Evolutionary conservation across 2,329 filamentous ascomycete genomes (phyloP), one percentile per base, ranked within the genome.

Genomic region (Exophiala sideris): DNA sequence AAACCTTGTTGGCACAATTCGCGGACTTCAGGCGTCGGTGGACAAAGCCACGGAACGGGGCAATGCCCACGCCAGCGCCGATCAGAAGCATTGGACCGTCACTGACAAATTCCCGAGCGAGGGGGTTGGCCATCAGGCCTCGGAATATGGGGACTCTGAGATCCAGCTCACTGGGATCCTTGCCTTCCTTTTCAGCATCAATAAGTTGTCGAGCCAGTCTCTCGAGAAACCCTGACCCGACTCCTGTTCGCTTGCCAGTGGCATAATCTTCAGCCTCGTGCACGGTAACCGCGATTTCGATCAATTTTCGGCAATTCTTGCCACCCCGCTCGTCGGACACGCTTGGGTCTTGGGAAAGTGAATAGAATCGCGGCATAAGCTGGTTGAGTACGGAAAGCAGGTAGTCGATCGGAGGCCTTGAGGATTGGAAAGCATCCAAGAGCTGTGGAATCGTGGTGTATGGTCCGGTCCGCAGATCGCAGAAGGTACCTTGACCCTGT

Each of bases 41-140:
- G 41, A 99, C 95, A 70, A 99, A 99, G 54, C 94, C 94, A 45
- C 94, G 86, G 85, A 99, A 99, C 0, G 94, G 94, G 9, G 94
- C 94, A 71, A 99, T 92, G 60, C 94, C 94, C 18, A 99, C 94
- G 51, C 94, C 94, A 3, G 94, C 94, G 32, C 94, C 94, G 64
- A 99, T 96, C 45, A 99, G 82, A 35, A 99, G 85, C 94, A 99
- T 99, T 0, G 94, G 94, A 0, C 94, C 94, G 69, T 99, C 92
- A 2, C 88, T 86, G 48, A 90, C 87, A 68, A 97, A 99, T 67
- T 96, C 85, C 67, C 86, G 87, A 9, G 91, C 94, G 1, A 99
- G 81, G 0, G 94, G 94, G 70, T 99, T 99, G 58, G 91, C 86
- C 94, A 99, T 99, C 40, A 99, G 79, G 0, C 94, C 94, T 67